Conservation (phyloP, 169 alveolate genomes). For the Plasmodium falciparum region DNA sequence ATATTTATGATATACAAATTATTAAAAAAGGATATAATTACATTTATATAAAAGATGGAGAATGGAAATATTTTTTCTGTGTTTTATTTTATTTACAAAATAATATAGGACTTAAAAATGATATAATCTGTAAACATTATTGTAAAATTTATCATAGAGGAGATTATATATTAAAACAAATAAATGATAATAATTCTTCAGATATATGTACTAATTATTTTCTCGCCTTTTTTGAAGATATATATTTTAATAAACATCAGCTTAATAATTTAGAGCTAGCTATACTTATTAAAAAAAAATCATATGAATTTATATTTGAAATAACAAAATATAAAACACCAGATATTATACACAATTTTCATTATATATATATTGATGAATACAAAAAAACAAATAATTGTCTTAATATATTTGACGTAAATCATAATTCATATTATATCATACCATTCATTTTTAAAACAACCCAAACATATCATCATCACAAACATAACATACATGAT, state of each 20-base stretch:
- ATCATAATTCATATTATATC: slow-evolving; percentile 12
- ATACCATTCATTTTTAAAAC: slow-evolving; percentile 18
- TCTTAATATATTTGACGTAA: slow-evolving; percentile 8
- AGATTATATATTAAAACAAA: background rate
- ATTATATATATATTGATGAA: slow-evolving; percentile 2
- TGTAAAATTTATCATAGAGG: slow-evolving; percentile 39
- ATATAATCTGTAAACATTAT: slow-evolving; percentile 32
- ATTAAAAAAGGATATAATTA: slow-evolving; percentile 28
- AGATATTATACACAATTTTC: background rate
- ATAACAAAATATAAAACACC: slow-evolving; percentile 6
- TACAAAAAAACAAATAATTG: background rate
- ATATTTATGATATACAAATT: slow-evolving; percentile 39
- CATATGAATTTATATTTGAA: slow-evolving; percentile 37
- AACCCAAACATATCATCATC: too few species aligned
- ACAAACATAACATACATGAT: background rate
- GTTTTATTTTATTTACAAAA: slow-evolving; percentile 20
- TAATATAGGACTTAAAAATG: slow-evolving; percentile 11
- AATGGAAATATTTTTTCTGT: slow-evolving; percentile 45
- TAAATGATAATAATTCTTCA: background rate
- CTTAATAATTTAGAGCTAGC: slow-evolving; percentile 11
- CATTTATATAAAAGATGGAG: background rate
- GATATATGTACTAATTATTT: slow-evolving; percentile 29
- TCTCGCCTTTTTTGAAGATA: slow-evolving; percentile 29
- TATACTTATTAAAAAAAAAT: slow-evolving; percentile 21
- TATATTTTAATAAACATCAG: background rate